These are phyloP conservation scores for Aspergillus japonicus DNA, from an alignment of 2,329 filamentous ascomycete genomes.

Conservation along the genomic window DNA sequence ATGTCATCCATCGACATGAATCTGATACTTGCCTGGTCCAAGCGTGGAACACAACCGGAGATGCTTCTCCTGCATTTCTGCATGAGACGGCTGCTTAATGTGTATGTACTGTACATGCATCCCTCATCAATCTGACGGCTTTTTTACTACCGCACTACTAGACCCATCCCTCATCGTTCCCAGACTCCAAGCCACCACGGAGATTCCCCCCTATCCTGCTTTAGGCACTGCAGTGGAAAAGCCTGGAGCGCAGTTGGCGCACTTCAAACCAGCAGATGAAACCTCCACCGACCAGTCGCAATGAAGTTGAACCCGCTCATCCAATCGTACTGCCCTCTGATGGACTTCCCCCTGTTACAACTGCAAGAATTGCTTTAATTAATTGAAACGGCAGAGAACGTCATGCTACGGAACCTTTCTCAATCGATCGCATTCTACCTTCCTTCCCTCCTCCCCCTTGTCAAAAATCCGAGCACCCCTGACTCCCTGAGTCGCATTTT, in stretches of 20 bases:
- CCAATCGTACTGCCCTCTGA: slow-evolving; percentile 3
- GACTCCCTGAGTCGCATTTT: background rate
- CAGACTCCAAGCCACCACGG: background rate
- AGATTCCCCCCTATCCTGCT: slow-evolving; percentile 3
- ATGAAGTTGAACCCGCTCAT: slow-evolving; percentile 1
- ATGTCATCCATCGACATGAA: background rate
- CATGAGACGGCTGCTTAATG: background rate
- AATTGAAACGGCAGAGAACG: slow-evolving; percentile 2
- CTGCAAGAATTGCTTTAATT: background rate
- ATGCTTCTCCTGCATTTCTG: background rate
- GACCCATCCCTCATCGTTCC: background rate
- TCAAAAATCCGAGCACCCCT: slow-evolving; percentile 4
- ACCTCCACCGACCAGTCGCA: slow-evolving; percentile 5
- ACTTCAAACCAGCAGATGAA: slow-evolving; percentile 2
- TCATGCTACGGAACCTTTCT: background rate
- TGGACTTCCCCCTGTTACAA: background rate
- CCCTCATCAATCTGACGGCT: slow-evolving; percentile 3
- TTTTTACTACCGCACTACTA: too few species aligned
- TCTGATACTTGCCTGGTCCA: background rate
- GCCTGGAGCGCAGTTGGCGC: background rate
- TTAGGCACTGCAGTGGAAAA: background rate
- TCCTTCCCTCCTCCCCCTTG: background rate
- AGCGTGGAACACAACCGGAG: background rate
- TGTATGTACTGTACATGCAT: background rate
- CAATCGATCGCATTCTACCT: background rate